These are phyloP conservation scores for Sarcomyxa edulis DNA, from an alignment of 768 basidiomycete species.

Conservation along the genomic window DNA sequence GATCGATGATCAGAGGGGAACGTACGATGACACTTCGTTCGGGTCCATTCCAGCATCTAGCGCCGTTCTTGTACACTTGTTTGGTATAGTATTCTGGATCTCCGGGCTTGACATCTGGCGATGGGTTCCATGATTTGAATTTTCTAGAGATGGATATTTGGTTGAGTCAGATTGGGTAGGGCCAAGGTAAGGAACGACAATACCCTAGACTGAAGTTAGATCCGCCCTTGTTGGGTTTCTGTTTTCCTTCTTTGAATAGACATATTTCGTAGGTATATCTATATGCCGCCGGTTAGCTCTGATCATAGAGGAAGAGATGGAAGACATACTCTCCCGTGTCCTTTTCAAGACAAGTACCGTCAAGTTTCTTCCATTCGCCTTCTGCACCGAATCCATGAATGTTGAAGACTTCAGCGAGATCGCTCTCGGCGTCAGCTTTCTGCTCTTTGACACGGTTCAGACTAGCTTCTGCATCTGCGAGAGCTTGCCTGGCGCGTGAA, in stretches of 20 bases:
- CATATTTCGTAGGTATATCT: constrained; percentile 96
- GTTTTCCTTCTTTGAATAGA: constrained; percentile 82
- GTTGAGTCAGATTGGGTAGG: background rate
- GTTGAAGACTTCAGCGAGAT: constrained; percentile 63
- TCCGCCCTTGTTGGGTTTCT: constrained; percentile 83
- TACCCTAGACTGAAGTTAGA: constrained; percentile 79
- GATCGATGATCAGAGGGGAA: constrained; percentile 7
- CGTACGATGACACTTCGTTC: constrained; percentile 76
- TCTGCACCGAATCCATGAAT: constrained; percentile 62
- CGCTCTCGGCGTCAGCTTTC: constrained; percentile 47
- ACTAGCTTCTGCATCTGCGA: constrained; percentile 56
- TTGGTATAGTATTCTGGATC: constrained; percentile 72
- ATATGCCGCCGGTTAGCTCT: background rate
- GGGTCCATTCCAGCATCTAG: constrained; percentile 97
- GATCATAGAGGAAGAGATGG: background rate
- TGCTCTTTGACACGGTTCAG: constrained; percentile 50
- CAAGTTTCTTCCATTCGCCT: constrained; percentile 96
- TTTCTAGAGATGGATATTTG: constrained; percentile 47
- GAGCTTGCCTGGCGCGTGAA: constrained; percentile 55
- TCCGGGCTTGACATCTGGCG: constrained; percentile 50
- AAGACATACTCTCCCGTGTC: constrained; percentile 83
- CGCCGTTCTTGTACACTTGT: constrained; percentile 78
- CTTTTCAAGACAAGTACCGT: constrained; percentile 72
- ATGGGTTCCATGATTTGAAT: constrained; percentile 79
- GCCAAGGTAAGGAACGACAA: background rate